phyloP scores from a whole-genome alignment of 192 early-diverging fungal genomes.

The Helicostylum pulchrum region DNA sequence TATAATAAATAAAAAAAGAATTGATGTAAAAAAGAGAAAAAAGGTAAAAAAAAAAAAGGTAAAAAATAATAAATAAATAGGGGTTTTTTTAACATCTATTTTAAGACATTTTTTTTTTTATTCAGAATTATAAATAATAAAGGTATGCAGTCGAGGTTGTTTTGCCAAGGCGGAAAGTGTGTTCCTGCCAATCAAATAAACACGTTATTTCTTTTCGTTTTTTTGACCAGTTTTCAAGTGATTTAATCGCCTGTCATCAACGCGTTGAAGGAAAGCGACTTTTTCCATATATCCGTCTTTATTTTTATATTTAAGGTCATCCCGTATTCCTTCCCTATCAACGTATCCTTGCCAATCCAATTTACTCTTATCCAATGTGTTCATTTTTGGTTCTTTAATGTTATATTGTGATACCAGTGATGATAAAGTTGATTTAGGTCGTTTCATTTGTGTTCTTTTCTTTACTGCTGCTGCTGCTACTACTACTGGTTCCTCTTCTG shows the following conservation, averaged over 20 bases:
- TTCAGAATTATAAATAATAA: no score
- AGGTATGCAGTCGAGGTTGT: no score
- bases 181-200: neutral
- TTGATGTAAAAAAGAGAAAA: neutral
- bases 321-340: constrained; percentile 57
- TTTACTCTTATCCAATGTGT: constrained; percentile 67
- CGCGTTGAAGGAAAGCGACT: constrained; percentile 61
- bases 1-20: neutral
- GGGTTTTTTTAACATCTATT: constrained; percentile 5
- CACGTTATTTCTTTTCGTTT: constrained; percentile 18
- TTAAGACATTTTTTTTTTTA: neutral
- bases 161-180: no score
- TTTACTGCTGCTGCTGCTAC: neutral
- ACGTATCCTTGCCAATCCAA: constrained; percentile 68
- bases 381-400: constrained; percentile 60
- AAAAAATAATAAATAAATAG: constrained; percentile 3
- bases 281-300: constrained; percentile 77
- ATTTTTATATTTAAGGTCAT: constrained; percentile 60
- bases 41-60: neutral
- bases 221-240: constrained; percentile 43
- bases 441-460: constrained; percentile 11
- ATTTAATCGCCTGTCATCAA: constrained; percentile 55
- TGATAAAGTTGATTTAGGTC: constrained; percentile 36
- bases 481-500: neutral
- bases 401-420: constrained; percentile 33